Evolutionary conservation across 495 filamentous ascomycete species (phyloP), one percentile per base, ranked within the genome.

Genomic region (Articulospora tetracladia): DNA sequence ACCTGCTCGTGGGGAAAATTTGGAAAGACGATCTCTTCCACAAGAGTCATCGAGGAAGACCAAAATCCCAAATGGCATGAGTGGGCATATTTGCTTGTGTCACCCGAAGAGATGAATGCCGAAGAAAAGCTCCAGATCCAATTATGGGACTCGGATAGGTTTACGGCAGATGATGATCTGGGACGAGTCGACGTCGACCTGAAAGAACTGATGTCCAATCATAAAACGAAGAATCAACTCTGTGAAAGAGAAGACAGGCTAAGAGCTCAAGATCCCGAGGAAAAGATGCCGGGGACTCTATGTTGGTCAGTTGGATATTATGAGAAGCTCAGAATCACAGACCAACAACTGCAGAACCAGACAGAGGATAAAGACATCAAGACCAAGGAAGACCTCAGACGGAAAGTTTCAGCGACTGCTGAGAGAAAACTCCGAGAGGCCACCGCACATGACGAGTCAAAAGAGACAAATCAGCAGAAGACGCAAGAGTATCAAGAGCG

Each of bases 1-100:
- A 82, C 79, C 11, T 82, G 89, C 17, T 86, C 83, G 11, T 91
- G 88, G 84, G 86, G 83, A 17, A 91, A 90, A 60, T 89, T 89
- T 65, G 84, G 86, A 50, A 90, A 90, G 62, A 84, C 87, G 34
- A 71, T 86, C 48, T 77, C 68, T 56, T 83, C 81, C 44, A 90
- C 78, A 30, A 84, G 79, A 68, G 82, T 93, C 65, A 83, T 82
- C 64, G 71, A 76, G 20, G 69, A 76, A n/a, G 80, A 87, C 15
- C 79, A 86, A 69, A 70, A 88, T 46, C 88, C 88, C 0, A 75
- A 74, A 41, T 91, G 86, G 86, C 75, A 88, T 47, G 88, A 91
- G 69, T 87, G 80, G 56, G 79, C 82, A 6, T 83, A 77, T 39
- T 64, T 91, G 3, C 73, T 90, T 1, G 84, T 91, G 0, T 81